A percentile compares a stretch with the other conserved stretches of the same genome.
Conservation (phyloP, 345 rosid species). For the Cardamine occulta region DNA sequence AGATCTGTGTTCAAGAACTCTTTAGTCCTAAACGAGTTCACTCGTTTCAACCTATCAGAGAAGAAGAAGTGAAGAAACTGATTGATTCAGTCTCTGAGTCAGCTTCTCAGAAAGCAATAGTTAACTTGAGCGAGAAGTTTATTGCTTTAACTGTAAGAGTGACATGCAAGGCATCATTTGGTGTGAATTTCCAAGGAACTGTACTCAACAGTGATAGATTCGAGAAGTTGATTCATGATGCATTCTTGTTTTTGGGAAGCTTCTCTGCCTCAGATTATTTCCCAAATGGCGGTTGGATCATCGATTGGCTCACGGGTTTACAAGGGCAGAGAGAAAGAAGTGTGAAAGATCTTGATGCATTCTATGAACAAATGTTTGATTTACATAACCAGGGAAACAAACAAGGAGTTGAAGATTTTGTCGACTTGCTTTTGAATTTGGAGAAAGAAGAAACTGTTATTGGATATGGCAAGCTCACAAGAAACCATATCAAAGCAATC, state of each 20-base stretch:
- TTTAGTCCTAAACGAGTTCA: constrained; percentile 46
- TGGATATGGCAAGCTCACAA: constrained; percentile 30
- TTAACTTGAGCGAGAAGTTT: constrained; percentile 42
- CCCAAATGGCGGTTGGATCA: constrained; percentile 48
- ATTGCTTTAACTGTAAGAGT: constrained; percentile 38
- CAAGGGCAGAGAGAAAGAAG: constrained; percentile 35
- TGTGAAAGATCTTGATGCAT: constrained; percentile 42
- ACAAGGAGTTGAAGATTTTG: constrained; percentile 44
- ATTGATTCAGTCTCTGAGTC: constrained; percentile 34
- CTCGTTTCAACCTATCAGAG: constrained; percentile 45
- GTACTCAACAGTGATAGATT: constrained; percentile 39
- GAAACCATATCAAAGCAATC: constrained; percentile 42
- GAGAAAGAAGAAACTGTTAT: constrained; percentile 37
- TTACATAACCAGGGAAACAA: constrained; percentile 43
- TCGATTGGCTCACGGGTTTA: constrained; percentile 51
- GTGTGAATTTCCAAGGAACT: constrained; percentile 47
- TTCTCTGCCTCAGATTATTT: constrained; percentile 51
- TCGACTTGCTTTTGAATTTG: constrained; percentile 37
- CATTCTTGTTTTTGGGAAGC: constrained; percentile 38
- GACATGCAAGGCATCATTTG: constrained; percentile 51
- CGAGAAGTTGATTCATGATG: constrained; percentile 42
- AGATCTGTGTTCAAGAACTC: constrained; percentile 46
- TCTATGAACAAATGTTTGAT: constrained; percentile 52
- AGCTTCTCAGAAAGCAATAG: neutral
- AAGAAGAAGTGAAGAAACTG: constrained; percentile 50